phyloP scores from a whole-genome alignment of 805 yeast genomes.

The Candida rishiriensis region DNA sequence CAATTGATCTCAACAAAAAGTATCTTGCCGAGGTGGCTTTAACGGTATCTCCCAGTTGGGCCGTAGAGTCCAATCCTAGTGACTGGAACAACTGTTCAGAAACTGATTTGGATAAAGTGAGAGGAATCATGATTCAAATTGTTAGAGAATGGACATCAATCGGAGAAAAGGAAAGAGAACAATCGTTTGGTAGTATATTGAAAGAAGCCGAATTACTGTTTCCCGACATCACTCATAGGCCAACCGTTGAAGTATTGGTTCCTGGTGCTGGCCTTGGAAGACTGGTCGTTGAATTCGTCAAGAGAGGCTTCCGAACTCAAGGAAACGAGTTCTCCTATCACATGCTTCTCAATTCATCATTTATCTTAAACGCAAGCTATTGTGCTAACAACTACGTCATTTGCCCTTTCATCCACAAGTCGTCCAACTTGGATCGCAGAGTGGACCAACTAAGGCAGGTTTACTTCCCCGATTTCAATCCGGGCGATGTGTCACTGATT shows the following conservation, averaged over 20 bases:
- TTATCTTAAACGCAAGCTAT: conserved; percentile 44
- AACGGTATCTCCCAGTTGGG: conserved; percentile 47
- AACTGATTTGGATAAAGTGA: conserved; percentile 52
- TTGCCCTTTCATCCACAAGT: conserved; percentile 52
- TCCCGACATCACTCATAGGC: conserved; percentile 36
- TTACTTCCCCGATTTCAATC: conserved; percentile 48
- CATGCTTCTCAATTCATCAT: conserved; percentile 56
- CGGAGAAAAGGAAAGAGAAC: conserved; percentile 42
- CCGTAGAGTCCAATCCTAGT: conserved; percentile 31
- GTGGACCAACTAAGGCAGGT: conserved; percentile 47
- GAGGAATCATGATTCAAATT: conserved; percentile 52
- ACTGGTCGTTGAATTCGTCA: conserved; percentile 50
- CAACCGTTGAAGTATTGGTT: conserved; percentile 40
- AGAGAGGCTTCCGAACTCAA: conserved; percentile 53
- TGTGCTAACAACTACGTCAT: conserved; percentile 37
- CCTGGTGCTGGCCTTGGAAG: conserved; percentile 69
- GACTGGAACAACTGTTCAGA: conserved; percentile 39
- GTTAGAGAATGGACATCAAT: conserved; percentile 58
- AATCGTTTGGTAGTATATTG: conserved; percentile 36
- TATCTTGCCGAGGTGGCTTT: conserved; percentile 42
- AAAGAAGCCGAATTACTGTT: conserved; percentile 30
- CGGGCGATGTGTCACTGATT: conserved; percentile 34
- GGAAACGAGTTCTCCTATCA: conserved; percentile 67
- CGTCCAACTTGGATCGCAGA: conserved; percentile 42
- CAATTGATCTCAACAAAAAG: conserved; percentile 40